Evolutionary conservation across 345 rosid genomes (phyloP).

Genomic region (Erysimum cheiranthoides): DNA sequence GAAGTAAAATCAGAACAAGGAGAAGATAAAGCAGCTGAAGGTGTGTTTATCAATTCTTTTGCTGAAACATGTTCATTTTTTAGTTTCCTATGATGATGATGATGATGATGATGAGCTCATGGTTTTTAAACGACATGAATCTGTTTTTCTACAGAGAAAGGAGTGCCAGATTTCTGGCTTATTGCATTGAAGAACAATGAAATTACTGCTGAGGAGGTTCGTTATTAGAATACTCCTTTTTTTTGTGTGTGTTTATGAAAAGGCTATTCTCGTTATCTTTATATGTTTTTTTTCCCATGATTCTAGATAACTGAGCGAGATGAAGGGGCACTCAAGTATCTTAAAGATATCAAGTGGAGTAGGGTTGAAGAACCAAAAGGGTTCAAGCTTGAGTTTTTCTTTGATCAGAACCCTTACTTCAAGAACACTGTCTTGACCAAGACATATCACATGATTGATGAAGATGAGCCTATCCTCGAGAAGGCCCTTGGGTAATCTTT

Average conservation of each 20-base stretch:
- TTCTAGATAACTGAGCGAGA: slow-evolving; percentile 85
- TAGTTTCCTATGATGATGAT: not conserved
- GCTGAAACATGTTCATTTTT: not conserved
- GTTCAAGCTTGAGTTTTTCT: slow-evolving; percentile 93
- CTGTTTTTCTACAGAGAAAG: slow-evolving; percentile 65
- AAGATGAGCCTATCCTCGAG: slow-evolving; percentile 93
- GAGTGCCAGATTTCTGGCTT: slow-evolving; percentile 98
- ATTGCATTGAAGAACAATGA: slow-evolving; percentile 95
- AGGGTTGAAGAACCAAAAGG: slow-evolving; percentile 91
- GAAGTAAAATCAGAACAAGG: slow-evolving; percentile 60
- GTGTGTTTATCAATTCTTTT: slow-evolving; percentile 43
- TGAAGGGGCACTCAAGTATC: slow-evolving; percentile 87
- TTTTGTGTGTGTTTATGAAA: not conserved
- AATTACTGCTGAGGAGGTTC: slow-evolving; percentile 83
- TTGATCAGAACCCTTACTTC: slow-evolving; percentile 87
- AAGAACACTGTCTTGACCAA: slow-evolving; percentile 84
- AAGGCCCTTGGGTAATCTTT: slow-evolving; percentile 82
- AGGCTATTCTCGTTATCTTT: not conserved
- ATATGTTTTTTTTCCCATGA: not conserved
- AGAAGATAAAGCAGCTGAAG: slow-evolving; percentile 65
- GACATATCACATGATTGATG: slow-evolving; percentile 98
- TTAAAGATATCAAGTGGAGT: slow-evolving; percentile 88
- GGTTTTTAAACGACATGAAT: slow-evolving; percentile 26
- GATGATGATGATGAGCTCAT: slow-evolving; percentile 6
- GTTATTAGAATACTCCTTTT: slow-evolving; percentile 14